Evolutionary conservation across 2,329 filamentous ascomycete species (phyloP), one percentile per base, ranked within the genome.

Genomic region (Trichoderma atroviride): DNA sequence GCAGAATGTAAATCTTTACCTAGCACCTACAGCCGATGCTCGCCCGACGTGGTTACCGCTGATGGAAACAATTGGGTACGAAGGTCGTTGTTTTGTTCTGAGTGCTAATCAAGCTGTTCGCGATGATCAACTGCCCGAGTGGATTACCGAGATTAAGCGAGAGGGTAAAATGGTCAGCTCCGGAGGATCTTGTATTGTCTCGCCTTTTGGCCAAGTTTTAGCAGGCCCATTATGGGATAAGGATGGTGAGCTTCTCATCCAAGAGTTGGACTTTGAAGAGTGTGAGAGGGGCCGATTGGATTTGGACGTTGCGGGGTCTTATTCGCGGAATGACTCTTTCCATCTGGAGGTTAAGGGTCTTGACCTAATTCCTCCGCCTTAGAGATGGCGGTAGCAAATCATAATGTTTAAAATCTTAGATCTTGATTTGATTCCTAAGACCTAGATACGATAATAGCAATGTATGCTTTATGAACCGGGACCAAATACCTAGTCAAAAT

Each of bases 271-370:
- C 9, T 64, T 64, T 43, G 50, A 64, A 9, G 61, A 64, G 14
- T 64, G 61, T 19, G 61, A 64, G 50, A 64, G 22, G 16, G 61
- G 61, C 19, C 61, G 50, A 14, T 35, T 64, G 33, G 61, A 64
- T 16, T 43, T 64, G 50, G 61, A 64, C 22, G 61, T 64, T 64
- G 61, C 61, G 40, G 61, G 61, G n/a, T 64, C 61, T n/a, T 64
- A 64, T 56, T 64, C 61, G 7, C 61, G 61, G 11, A 65, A 65
- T 56, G 62, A 65, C n/a, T 65, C 62, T 13, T 65, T 65, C 29
- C 62, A 65, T 24, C 29, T 65, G 19, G 24, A 35, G 11, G 62
- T 65, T 6, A 65, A 56, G 4, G 52, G 62, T 5, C 62, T 65
- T 24, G 62, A 65, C 16, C 43, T 65, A 31, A 43, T 65, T n/a